Evolutionary conservation across 805 yeast species (phyloP), one percentile per base, ranked within the genome.

Genomic region (Starmera amethionina): DNA sequence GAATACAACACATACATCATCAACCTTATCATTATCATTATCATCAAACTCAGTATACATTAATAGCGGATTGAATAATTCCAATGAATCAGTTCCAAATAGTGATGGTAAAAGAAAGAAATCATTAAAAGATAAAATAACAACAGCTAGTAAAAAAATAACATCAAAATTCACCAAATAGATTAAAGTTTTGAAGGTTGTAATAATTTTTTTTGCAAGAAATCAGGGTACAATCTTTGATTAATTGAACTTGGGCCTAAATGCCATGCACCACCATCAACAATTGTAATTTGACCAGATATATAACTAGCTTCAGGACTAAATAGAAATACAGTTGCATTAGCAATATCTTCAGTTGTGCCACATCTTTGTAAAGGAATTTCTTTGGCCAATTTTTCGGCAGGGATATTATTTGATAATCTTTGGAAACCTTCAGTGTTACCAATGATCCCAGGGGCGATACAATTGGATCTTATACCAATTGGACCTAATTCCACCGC

Each of bases 201-300:
- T 10, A 38, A 41, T 34, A 62, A 43, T 42, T 61, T 56, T 14
- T 60, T 38, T 12, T 50, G 43, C 42, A 76, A 44, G 8, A 42
- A 45, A 3, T 67, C 65, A 8, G 82, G 82, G 46, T 74, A 75
- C 4, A 33, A 19, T 46, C 62, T 51, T 30, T 59, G 56, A 25
- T 59, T 44, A 27, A 58, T 52, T 36, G 64, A 47, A 41, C 58
- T 44, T 11, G 63, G 59, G 12, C 89, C 87, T 56, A 77, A 65
- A 55, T 86, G 95, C 96, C 97, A 88, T 42, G 75, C 69, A 2
- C 81, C 97, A 39, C 97, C 97, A 62, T 89, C 97, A 5, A 90
- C 96, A 14, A 86, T 82, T 32, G 76, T 70, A 13, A 79, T 66
- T 5, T 87, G 75, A 13, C 97, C 97, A 12, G 82, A 79, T 28